Evolutionary conservation across 768 basidiomycete species (phyloP).

Genomic region (Lactarius trivialis): DNA sequence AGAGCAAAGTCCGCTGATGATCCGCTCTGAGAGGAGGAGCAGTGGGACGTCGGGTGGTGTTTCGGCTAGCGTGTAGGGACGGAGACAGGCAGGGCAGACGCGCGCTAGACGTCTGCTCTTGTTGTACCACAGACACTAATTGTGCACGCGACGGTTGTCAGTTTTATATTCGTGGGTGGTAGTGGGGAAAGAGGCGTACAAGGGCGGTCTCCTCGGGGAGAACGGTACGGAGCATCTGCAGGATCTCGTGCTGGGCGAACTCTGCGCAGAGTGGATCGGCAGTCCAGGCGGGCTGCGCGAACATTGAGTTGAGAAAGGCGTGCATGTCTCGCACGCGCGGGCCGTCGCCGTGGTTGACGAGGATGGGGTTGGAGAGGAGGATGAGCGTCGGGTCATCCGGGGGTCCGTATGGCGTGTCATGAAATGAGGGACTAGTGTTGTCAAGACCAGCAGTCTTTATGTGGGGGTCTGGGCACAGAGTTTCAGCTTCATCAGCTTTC

Average conservation of each 20-base stretch:
- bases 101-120: conserved; percentile 65
- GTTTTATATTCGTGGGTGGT: background rate
- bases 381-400: conserved; percentile 20
- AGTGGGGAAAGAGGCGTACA: conserved; percentile 37
- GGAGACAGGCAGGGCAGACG: conserved; percentile 71
- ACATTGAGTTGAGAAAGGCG: conserved; percentile 61
- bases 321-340: conserved; percentile 63
- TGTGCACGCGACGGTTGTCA: conserved; percentile 25
- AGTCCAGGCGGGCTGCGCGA: conserved; percentile 57
- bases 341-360: conserved; percentile 74
- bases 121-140: conserved; percentile 69
- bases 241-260: conserved; percentile 68
- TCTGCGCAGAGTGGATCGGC: conserved; percentile 68
- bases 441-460: background rate
- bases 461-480: background rate
- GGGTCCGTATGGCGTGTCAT: background rate
- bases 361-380: conserved; percentile 42
- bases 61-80: conserved; percentile 67
- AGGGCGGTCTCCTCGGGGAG: conserved; percentile 67
- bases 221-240: conserved; percentile 63
- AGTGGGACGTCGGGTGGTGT: conserved; percentile 45
- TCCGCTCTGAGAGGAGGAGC: conserved; percentile 51
- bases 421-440: background rate
- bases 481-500: conserved; percentile 9
- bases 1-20: conserved; percentile 73